phyloP scores from a whole-genome alignment of 495 filamentous ascomycete species.

The Neurospora sp. region DNA sequence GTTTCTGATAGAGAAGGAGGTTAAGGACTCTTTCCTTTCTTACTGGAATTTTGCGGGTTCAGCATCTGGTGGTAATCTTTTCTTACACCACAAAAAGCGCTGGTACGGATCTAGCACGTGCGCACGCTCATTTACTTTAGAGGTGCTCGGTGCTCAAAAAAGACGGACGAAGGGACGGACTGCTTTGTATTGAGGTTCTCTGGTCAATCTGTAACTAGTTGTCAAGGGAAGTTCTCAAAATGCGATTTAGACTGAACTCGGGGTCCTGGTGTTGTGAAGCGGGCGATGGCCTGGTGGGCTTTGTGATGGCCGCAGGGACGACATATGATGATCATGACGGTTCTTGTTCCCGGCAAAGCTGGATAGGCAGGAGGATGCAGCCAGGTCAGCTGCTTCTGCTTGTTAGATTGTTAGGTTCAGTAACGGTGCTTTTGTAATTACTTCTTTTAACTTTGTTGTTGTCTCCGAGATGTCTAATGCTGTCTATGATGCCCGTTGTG shows the following conservation, averaged over 20 bases:
- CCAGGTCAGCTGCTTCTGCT: neutral
- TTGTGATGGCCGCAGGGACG: neutral
- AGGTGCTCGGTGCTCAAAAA: slow-evolving; percentile 23
- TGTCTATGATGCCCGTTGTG: neutral
- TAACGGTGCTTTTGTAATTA: neutral
- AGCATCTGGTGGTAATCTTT: slow-evolving; percentile 19
- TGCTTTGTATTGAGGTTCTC: slow-evolving; percentile 2
- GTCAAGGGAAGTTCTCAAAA: slow-evolving; percentile 22
- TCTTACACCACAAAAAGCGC: slow-evolving; percentile 19
- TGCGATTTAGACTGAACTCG: slow-evolving; percentile 26
- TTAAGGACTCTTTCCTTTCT: slow-evolving; percentile 3
- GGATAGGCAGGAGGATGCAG: neutral
- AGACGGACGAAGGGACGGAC: slow-evolving; percentile 8
- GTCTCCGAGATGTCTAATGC: neutral
- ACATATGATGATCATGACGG: neutral
- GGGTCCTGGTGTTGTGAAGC: neutral
- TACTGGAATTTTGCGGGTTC: slow-evolving; percentile 13
- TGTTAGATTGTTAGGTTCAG: neutral
- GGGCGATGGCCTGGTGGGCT: neutral
- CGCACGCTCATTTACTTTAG: slow-evolving; percentile 20
- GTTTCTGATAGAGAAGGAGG: slow-evolving; percentile 17
- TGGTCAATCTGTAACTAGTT: slow-evolving; percentile 22
- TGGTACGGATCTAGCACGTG: slow-evolving; percentile 12
- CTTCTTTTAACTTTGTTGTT: neutral
- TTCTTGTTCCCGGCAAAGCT: neutral